phyloP scores from a whole-genome alignment of 2,329 filamentous ascomycete species.

The Colletotrichum cereale region DNA sequence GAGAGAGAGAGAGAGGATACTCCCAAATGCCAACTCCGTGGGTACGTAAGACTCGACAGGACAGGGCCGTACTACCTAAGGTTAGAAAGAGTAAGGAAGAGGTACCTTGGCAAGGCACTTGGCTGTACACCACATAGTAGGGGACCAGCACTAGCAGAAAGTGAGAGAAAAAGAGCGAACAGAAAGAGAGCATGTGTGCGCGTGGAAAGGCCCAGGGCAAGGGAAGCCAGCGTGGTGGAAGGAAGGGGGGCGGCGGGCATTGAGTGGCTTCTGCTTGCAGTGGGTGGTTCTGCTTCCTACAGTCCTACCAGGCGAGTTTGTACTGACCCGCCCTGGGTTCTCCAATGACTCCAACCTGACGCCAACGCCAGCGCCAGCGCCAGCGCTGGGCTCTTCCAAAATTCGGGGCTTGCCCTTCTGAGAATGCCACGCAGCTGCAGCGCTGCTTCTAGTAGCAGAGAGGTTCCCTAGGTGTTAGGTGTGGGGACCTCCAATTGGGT shows the following conservation, averaged over 20 bases:
- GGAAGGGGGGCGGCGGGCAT: neutral
- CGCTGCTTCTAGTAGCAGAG: conserved; percentile 17
- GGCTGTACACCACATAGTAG: neutral
- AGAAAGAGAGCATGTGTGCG: neutral
- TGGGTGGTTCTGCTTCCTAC: neutral
- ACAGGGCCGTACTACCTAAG: neutral
- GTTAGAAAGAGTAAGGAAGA: conserved; percentile 4
- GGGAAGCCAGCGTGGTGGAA: neutral
- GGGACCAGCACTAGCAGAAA: neutral
- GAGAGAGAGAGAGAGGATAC: too few relatives aligned
- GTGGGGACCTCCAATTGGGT: conserved; percentile 11
- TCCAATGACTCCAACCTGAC: conserved; percentile 5
- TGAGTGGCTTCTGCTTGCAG: neutral
- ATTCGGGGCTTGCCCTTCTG: conserved; percentile 16
- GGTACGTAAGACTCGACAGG: conserved; percentile 9
- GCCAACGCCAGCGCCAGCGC: neutral
- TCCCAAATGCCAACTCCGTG: neutral
- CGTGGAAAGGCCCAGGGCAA: neutral
- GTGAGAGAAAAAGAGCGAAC: conserved; percentile 6
- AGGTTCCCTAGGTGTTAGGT: conserved; percentile 28
- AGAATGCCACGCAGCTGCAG: neutral
- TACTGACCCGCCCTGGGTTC: neutral
- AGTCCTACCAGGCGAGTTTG: too few relatives aligned
- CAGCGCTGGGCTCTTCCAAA: neutral
- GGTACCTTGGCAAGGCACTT: conserved; percentile 1